Evolutionary conservation across 192 early-diverging fungal species (phyloP).

Genomic region (Coemansia furcata): DNA sequence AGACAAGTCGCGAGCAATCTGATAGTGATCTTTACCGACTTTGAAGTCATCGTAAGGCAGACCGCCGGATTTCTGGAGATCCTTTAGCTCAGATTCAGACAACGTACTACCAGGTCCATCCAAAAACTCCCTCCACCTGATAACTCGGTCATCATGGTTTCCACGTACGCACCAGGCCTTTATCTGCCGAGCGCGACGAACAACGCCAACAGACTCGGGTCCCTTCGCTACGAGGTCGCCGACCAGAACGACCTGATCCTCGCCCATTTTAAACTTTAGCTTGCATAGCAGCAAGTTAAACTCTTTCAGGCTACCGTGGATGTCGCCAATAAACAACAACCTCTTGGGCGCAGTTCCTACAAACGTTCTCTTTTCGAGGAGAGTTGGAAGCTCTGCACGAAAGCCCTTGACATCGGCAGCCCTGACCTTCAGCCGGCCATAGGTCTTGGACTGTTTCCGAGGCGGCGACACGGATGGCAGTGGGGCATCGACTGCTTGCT

Average conservation of each 20-base stretch:
- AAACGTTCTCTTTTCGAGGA: conserved; percentile 9
- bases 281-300: conserved; percentile 55
- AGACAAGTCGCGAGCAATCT: conserved; percentile 44
- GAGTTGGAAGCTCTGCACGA: conserved; percentile 16
- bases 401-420: conserved; percentile 13
- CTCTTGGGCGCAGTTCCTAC: conserved; percentile 17
- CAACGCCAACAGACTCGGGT: conserved; percentile 57
- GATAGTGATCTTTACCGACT: conserved; percentile 25
- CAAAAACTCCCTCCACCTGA: conserved; percentile 59
- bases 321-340: conserved; percentile 68
- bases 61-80: conserved; percentile 5
- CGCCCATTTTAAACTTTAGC: conserved; percentile 28
- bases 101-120: conserved; percentile 28
- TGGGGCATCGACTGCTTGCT: not conserved
- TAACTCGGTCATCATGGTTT: conserved; percentile 72
- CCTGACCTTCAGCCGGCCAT: conserved; percentile 2
- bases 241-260: conserved; percentile 62
- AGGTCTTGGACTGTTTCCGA: not conserved
- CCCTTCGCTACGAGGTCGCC: conserved; percentile 71
- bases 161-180: conserved; percentile 61
- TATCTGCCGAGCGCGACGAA: conserved; percentile 52
- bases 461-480: not conserved
- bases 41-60: conserved; percentile 27
- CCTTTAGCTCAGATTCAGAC: conserved; percentile 6
- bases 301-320: conserved; percentile 63